These are phyloP conservation scores for Leccinum subgranulosum DNA, from an alignment of 768 basidiomycete genomes.

Conservation along the genomic window DNA sequence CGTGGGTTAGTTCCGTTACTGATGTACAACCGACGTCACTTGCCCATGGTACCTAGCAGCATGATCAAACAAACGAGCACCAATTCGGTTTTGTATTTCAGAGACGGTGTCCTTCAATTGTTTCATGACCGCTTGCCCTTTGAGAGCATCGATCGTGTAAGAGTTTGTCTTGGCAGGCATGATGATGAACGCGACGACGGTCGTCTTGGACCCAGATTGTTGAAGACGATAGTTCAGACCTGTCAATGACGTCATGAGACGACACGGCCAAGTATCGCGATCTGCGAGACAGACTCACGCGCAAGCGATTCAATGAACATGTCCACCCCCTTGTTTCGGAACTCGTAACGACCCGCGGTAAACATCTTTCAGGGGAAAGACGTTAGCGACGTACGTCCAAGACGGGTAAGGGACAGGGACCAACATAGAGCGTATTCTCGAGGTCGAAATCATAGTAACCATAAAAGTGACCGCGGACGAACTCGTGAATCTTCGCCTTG, in stretches of 20 bases:
- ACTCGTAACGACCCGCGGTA: conserved; percentile 99
- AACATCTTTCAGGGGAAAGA: conserved; percentile 64
- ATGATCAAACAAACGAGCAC: conserved; percentile 89
- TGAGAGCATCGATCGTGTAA: conserved; percentile 96
- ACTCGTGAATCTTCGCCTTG: conserved; percentile 99
- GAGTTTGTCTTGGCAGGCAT: conserved; percentile 97
- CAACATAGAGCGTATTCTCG: conserved; percentile 82
- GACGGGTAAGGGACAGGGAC: conserved; percentile 20
- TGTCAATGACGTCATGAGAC: conserved; percentile 9
- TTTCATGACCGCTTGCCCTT: conserved; percentile 96
- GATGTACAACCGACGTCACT: conserved; percentile 23
- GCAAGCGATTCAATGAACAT: conserved; percentile 99
- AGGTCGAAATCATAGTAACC: conserved; percentile 97
- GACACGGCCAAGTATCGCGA: not conserved
- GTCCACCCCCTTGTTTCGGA: conserved; percentile 98
- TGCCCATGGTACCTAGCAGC: conserved; percentile 91
- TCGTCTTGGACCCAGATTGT: conserved; percentile 63
- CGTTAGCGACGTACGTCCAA: conserved; percentile 1
- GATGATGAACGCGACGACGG: conserved; percentile 97
- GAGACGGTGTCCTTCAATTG: conserved; percentile 94
- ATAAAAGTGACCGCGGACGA: conserved; percentile 96
- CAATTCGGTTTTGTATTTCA: conserved; percentile 92
- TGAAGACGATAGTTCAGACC: conserved; percentile 63
- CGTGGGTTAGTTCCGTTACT: not conserved
- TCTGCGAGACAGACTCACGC: conserved; percentile 44